These are phyloP conservation scores for Casuarina cunninghamiana DNA, from an alignment of 306 rosid genomes.

Conservation along the genomic window DNA sequence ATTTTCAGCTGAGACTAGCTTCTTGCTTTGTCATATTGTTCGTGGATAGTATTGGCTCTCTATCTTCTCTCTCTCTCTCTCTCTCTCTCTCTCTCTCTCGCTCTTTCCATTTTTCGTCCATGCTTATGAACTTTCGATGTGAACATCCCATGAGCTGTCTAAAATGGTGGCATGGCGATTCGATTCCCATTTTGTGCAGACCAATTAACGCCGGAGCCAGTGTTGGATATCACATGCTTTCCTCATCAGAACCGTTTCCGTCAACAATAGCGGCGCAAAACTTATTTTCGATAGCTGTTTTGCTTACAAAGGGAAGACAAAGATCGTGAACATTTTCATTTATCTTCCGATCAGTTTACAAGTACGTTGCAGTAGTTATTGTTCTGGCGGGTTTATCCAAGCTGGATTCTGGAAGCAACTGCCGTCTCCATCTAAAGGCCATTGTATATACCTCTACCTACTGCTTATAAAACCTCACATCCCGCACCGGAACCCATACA, in stretches of 20 bases:
- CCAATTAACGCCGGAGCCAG: not conserved
- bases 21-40: too few species aligned
- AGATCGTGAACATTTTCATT: not conserved
- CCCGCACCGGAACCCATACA: constrained; percentile 22
- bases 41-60: too few species aligned
- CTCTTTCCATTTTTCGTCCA: too few species aligned
- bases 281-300: not conserved
- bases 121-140: not conserved
- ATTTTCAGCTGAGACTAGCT: too few species aligned
- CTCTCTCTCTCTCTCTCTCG: too few species aligned
- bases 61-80: too few species aligned
- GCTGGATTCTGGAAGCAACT: not conserved
- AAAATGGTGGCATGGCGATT: not conserved
- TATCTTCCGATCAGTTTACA: not conserved
- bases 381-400: not conserved
- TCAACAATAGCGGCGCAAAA: not conserved
- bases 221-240: not conserved
- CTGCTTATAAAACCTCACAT: constrained; percentile 21
- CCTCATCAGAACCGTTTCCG: not conserved
- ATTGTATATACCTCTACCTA: not conserved
- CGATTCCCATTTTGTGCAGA: not conserved
- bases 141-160: not conserved
- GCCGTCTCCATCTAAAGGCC: not conserved
- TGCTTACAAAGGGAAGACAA: not conserved
- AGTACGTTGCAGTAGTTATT: not conserved